These are phyloP conservation scores for Arthrobotrys megalospora DNA, from an alignment of 2,329 filamentous ascomycete genomes.

Conservation along the genomic window DNA sequence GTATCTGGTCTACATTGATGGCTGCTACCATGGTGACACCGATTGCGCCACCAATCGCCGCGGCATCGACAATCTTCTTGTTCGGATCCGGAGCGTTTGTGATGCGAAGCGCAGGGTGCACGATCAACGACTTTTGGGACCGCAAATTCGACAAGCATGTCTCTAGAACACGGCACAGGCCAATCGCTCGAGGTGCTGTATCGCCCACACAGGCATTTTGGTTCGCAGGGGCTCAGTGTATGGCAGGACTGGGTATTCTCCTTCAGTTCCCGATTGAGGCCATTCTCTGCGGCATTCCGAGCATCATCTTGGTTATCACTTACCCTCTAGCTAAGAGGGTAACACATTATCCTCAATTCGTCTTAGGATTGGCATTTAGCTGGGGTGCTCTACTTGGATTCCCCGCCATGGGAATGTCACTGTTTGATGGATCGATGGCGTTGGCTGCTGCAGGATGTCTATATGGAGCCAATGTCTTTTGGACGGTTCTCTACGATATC, in stretches of 20 bases:
- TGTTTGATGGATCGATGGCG: conserved; percentile 76
- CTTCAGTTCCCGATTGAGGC: conserved; percentile 82
- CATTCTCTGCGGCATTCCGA: conserved; percentile 83
- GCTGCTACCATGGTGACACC: conserved; percentile 79
- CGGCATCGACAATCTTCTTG: conserved; percentile 75
- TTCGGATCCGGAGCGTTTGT: conserved; percentile 84
- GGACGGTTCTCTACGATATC: conserved; percentile 92
- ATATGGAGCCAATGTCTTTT: conserved; percentile 84
- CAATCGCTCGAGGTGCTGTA: conserved; percentile 84
- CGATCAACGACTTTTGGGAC: conserved; percentile 93
- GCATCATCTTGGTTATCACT: conserved; percentile 78
- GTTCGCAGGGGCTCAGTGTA: conserved; percentile 81
- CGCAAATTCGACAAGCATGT: conserved; percentile 88
- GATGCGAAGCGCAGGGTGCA: conserved; percentile 90
- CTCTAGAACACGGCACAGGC: conserved; percentile 80
- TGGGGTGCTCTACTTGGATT: conserved; percentile 93
- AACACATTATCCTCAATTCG: conserved; percentile 87
- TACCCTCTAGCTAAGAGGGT: conserved; percentile 90
- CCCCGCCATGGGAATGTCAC: conserved; percentile 82
- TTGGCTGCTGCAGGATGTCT: conserved; percentile 78
- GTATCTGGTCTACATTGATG: conserved; percentile 85
- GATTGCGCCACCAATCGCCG: conserved; percentile 74
- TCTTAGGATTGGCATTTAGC: conserved; percentile 87
- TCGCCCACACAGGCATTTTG: conserved; percentile 79
- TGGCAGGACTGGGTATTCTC: conserved; percentile 80